A percentile compares a stretch with the other conserved stretches of the same genome.
Conservation (phyloP, 208 protist species). For the Trypanosoma cruzi region DNA sequence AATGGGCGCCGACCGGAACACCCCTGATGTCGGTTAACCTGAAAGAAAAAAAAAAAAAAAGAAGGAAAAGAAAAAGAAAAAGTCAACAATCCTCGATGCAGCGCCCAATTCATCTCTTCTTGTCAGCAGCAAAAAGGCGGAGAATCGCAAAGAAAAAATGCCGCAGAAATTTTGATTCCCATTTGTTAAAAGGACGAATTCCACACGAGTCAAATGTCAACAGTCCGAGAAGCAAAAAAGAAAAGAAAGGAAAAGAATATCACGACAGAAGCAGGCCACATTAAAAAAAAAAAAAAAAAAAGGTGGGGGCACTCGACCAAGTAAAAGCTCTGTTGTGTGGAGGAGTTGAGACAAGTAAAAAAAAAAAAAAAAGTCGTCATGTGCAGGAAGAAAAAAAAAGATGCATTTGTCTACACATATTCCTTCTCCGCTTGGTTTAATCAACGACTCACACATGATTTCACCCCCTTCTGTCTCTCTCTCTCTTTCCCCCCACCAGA, state of each 20-base stretch:
- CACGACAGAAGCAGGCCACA: slow-evolving; percentile 9
- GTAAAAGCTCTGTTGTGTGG: no score
- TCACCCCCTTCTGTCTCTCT: no score
- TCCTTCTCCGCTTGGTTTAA: no score
- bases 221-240: not conserved
- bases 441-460: no score
- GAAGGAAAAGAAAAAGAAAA: slow-evolving; percentile 1
- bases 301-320: not conserved
- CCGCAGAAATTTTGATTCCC: not conserved
- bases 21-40: not conserved
- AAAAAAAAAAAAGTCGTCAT: no score
- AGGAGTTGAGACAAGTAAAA: no score
- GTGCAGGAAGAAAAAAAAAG: no score
- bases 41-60: slow-evolving; percentile 19
- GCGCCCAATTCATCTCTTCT: not conserved
- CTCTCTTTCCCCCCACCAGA: no score
- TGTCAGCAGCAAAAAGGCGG: not conserved
- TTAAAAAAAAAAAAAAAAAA: not conserved
- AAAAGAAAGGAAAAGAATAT: slow-evolving; percentile 15
- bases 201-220: not conserved
- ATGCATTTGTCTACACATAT: no score
- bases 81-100: not conserved
- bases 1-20: not conserved
- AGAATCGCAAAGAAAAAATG: not conserved
- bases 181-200: not conserved